Base-by-base conservation (phyloP, 116 monocot species). In the Iris pallida region DNA sequence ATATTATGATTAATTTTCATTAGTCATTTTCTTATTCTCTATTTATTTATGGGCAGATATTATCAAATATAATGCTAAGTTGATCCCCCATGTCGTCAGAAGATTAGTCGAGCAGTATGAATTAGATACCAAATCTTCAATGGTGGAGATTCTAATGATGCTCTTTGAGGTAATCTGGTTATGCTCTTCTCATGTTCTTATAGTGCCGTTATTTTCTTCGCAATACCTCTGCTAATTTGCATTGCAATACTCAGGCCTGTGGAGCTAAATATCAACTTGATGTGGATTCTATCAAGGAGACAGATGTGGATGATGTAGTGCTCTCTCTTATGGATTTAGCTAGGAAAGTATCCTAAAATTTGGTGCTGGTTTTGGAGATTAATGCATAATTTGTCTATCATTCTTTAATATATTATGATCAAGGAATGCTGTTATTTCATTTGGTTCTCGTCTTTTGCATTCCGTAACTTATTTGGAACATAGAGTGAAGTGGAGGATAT, bases 241-340 rank as follows among this genome's bases (percentile, higher is more conserved):
- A 30, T 73, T 30, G 42, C 12, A 30, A 55, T 63, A 17, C 30
- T 53, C 77, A 97, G 97, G 82, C 93, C 7, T 92, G 97, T 80
- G 97, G 97, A 65, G 97, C 86, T 7, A 97, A 73, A 57, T 90
- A 90, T 81, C 72, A 87, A 49, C 83, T 97, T 63, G 72, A 87
- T 80, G 81, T 53, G 16, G 76, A 61, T 42, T 79, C 76, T n/a
- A 59, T 97, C 53, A 84, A 87, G 45, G 90, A 92, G 72, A 81
- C 65, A 57, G 81, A 85, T 70, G 97, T 96, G 54, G 97, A 97
- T 73, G 79, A 82, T 66, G 88, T 97, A 16, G 93, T 92, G 6
- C 68, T 87, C 7, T 63, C 78, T 42, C 88, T 97, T 67, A 88
- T 97, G 14, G 82, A 97, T 45, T 76, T 89, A 47, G 89, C 97